Evolutionary conservation across 2,329 filamentous ascomycete species (phyloP).

Genomic region (Fusarium succisae): DNA sequence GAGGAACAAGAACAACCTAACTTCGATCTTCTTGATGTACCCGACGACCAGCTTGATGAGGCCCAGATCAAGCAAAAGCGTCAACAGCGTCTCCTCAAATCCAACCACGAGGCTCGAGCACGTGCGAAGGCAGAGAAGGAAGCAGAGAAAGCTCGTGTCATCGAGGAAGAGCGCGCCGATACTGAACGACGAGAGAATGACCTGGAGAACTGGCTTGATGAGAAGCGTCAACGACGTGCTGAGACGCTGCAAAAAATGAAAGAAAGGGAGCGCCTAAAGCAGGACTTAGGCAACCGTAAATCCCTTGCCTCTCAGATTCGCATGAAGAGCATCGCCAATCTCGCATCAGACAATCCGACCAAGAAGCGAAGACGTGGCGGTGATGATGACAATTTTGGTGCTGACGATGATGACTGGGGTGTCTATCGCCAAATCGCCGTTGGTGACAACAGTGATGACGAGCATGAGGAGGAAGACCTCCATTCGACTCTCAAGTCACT

Average conservation of each 20-base stretch:
- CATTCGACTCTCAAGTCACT: slow-evolving; percentile 76
- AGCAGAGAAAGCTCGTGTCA: slow-evolving; percentile 83
- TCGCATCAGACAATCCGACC: slow-evolving; percentile 86
- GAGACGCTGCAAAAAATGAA: slow-evolving; percentile 84
- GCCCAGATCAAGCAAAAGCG: slow-evolving; percentile 90
- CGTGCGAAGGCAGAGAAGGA: slow-evolving; percentile 98
- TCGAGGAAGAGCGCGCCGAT: slow-evolving; percentile 85
- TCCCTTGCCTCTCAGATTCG: slow-evolving; percentile 95
- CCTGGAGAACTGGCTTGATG: slow-evolving; percentile 86
- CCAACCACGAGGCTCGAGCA: slow-evolving; percentile 90
- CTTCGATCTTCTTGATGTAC: slow-evolving; percentile 87
- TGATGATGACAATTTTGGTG: slow-evolving; percentile 96
- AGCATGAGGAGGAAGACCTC: slow-evolving; percentile 92
- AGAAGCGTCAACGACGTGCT: slow-evolving; percentile 79
- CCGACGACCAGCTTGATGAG: slow-evolving; percentile 93
- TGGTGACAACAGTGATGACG: slow-evolving; percentile 83
- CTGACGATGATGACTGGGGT: slow-evolving; percentile 97
- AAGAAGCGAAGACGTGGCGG: slow-evolving; percentile 87
- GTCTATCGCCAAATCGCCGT: slow-evolving; percentile 94
- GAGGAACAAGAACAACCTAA: slow-evolving; percentile 84
- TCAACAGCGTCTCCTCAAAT: slow-evolving; percentile 91
- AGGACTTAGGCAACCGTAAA: slow-evolving; percentile 95
- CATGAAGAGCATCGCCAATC: slow-evolving; percentile 97
- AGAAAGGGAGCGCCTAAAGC: slow-evolving; percentile 90
- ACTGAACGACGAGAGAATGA: slow-evolving; percentile 84